Conservation (phyloP, 2,329 filamentous ascomycete species). For the Cyphellophora europaea region DNA sequence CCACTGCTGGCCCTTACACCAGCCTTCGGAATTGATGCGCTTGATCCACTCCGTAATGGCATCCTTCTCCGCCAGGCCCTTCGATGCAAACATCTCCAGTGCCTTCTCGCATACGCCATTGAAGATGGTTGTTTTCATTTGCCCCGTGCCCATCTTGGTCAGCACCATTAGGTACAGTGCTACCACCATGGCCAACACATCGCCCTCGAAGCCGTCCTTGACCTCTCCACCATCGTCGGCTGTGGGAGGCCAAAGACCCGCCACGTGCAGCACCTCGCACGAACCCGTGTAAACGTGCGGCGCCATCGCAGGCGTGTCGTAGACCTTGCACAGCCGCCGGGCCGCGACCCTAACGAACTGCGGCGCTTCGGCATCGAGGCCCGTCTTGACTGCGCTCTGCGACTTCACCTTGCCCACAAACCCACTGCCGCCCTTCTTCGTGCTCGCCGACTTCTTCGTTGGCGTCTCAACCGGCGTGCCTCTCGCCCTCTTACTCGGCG, state of each 20-base stretch:
- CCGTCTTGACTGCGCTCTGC: too few species aligned
- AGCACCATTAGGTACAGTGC: constrained; percentile 36
- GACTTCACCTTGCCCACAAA: too few species aligned
- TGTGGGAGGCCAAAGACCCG: constrained; percentile 25
- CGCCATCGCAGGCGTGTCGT: constrained; percentile 52
- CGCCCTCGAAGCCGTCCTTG: constrained; percentile 35
- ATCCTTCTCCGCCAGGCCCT: constrained; percentile 33
- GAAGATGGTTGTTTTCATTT: constrained; percentile 16
- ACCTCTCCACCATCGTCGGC: constrained; percentile 25
- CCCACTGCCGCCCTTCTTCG: constrained; percentile 28
- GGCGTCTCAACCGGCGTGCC: constrained; percentile 18
- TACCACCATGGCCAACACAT: constrained; percentile 29
- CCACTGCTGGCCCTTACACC: constrained; percentile 56
- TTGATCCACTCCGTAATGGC: constrained; percentile 56
- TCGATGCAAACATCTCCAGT: constrained; percentile 15
- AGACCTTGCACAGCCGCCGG: constrained; percentile 53
- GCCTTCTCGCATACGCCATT: constrained; percentile 8
- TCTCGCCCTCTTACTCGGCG: constrained; percentile 6
- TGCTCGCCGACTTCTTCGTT: constrained; percentile 34
- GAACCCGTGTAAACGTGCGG: constrained; percentile 65
- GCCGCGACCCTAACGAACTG: constrained; percentile 63
- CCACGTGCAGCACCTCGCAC: constrained; percentile 49
- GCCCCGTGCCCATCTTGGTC: constrained; percentile 22
- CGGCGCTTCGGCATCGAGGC: constrained; percentile 40
- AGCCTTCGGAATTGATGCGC: constrained; percentile 40